Conservation (phyloP, 2,329 filamentous ascomycete species). For the Intubia oerlemansii region DNA sequence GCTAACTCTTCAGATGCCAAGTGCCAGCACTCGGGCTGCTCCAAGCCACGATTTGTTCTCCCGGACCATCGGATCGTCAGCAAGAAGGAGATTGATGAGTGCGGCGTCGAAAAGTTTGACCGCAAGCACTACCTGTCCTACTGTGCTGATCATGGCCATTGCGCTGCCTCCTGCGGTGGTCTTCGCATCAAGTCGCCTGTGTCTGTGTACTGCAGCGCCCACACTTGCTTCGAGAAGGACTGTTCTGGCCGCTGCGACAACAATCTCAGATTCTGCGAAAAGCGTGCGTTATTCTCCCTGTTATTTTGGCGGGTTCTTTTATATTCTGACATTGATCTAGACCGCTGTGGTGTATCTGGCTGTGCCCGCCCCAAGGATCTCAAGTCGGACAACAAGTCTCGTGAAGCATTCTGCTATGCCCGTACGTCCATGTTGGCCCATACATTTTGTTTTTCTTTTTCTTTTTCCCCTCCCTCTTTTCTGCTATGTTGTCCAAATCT, state of each 20-base stretch:
- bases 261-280: constrained; percentile 2
- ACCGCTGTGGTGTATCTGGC: constrained; percentile 1
- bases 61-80: neutral
- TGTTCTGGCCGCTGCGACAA: constrained; percentile 1
- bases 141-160: constrained; percentile 4
- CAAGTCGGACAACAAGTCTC: constrained; percentile 2
- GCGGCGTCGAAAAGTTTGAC: constrained; percentile 5
- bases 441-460: neutral
- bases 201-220: constrained; percentile 4
- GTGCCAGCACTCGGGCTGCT: constrained; percentile 2
- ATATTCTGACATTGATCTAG: neutral
- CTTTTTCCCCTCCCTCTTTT: neutral
- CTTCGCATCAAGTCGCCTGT: constrained; percentile 1
- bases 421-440: too few species aligned
- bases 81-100: constrained; percentile 2
- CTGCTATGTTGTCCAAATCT: too few species aligned
- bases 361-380: constrained; percentile 4
- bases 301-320: too few species aligned
- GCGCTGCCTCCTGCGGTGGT: neutral
- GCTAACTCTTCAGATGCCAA: constrained; percentile 2
- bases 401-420: constrained; percentile 4
- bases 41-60: neutral
- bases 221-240: constrained; percentile 6
- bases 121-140: constrained; percentile 2
- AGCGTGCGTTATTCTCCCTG: constrained; percentile 1